phyloP scores from a whole-genome alignment of 768 basidiomycete genomes.

The Phaffia tasmanica region DNA sequence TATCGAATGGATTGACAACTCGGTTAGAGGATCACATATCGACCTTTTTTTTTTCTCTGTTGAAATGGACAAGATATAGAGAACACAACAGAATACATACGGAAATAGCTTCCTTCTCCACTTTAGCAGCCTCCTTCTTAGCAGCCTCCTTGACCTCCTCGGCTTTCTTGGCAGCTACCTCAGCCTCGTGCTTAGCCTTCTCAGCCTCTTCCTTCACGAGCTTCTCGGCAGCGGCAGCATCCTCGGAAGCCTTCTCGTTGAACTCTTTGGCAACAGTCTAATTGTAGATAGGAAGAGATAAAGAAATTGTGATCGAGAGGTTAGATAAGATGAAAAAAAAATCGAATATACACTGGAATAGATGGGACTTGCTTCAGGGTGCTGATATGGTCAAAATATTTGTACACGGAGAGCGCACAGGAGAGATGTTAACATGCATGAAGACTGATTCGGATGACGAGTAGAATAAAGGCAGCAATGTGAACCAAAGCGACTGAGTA shows the following conservation, averaged over 20 bases:
- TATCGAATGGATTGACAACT: background rate
- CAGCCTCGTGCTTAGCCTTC: slow-evolving; percentile 15
- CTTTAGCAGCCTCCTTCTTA: slow-evolving; percentile 9
- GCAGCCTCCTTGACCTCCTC: slow-evolving; percentile 7
- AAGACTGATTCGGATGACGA: too few species aligned
- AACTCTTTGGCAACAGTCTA: slow-evolving; percentile 3
- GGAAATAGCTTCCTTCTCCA: slow-evolving; percentile 16
- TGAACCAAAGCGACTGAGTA: background rate
- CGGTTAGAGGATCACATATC: too few species aligned
- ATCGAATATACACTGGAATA: too few species aligned
- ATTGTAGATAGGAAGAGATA: too few species aligned
- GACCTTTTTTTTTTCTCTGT: background rate
- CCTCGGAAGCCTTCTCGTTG: slow-evolving; percentile 9
- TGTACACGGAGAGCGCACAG: too few species aligned
- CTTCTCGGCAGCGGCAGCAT: slow-evolving; percentile 1
- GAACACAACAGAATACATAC: slow-evolving; percentile 1
- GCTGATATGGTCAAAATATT: too few species aligned
- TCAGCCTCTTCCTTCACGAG: background rate
- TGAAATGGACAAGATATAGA: background rate
- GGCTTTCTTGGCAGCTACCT: slow-evolving; percentile 1
- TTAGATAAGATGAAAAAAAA: too few species aligned
- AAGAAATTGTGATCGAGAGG: too few species aligned
- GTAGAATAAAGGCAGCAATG: background rate
- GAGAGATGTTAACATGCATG: too few species aligned
- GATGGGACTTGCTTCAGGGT: too few species aligned